phyloP scores from a whole-genome alignment of 768 basidiomycete species.

The Lactarius vividus region DNA sequence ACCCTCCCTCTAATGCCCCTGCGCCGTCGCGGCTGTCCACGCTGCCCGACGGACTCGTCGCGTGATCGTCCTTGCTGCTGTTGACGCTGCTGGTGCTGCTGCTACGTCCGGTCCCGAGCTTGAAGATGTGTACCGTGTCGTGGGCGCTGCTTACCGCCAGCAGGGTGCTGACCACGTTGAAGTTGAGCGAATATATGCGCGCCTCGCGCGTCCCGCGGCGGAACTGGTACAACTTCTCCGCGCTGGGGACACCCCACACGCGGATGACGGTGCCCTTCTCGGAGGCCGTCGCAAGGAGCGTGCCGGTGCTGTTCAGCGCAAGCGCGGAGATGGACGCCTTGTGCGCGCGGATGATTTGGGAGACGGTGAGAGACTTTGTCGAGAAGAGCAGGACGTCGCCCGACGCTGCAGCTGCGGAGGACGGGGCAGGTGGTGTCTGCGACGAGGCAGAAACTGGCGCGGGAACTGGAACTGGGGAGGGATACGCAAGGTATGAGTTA shows the following conservation, averaged over 20 bases:
- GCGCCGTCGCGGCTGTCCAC: conserved; percentile 61
- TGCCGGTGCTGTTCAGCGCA: conserved; percentile 81
- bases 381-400: conserved; percentile 96
- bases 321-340: conserved; percentile 89
- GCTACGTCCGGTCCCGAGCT: conserved; percentile 52
- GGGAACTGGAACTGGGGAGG: conserved; percentile 88
- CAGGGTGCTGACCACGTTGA: conserved; percentile 80
- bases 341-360: conserved; percentile 97
- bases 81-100: conserved; percentile 17
- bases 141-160: conserved; percentile 89
- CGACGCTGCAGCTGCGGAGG: conserved; percentile 41
- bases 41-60: conserved; percentile 62
- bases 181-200: conserved; percentile 79
- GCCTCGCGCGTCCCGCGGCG: conserved; percentile 85
- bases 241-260: conserved; percentile 87
- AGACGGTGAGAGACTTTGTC: conserved; percentile 84
- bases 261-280: conserved; percentile 97
- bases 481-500: conserved; percentile 93
- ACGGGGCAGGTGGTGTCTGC: conserved; percentile 38
- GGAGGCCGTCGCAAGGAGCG: conserved; percentile 87
- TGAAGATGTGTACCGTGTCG: conserved; percentile 97
- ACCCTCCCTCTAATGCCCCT: conserved; percentile 69
- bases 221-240: conserved; percentile 95
- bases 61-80: conserved; percentile 33
- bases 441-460: conserved; percentile 46